Evolutionary conservation across 495 filamentous ascomycete species (phyloP).

Genomic region (Penicillium chermesinum): DNA sequence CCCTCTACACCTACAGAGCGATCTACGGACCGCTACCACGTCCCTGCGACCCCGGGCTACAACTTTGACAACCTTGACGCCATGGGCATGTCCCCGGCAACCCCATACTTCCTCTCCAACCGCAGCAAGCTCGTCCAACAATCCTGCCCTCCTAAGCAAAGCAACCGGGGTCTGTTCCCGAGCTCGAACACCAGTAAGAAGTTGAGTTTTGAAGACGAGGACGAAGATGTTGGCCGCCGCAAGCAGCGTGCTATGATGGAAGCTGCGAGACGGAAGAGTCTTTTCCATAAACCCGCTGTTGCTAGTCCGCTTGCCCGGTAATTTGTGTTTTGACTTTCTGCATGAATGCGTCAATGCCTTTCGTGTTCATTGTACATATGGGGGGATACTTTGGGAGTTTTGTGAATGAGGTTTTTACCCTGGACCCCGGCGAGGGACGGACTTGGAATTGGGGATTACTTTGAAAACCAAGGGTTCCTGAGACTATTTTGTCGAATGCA

Average conservation of each 20-base stretch:
- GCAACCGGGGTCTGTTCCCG: conserved; percentile 41
- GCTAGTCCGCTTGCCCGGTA: conserved; percentile 59
- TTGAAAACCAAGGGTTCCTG: too few species aligned
- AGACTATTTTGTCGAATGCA: too few species aligned
- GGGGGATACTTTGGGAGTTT: conserved; percentile 7
- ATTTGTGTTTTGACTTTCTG: conserved; percentile 6
- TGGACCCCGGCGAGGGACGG: not conserved
- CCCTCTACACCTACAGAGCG: conserved; percentile 21
- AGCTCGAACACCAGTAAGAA: conserved; percentile 9
- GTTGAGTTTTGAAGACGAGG: conserved; percentile 12
- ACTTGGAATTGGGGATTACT: not conserved
- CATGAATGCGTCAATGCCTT: not conserved
- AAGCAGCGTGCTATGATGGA: conserved; percentile 62
- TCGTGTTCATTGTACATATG: conserved; percentile 5
- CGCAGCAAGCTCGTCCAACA: conserved; percentile 55
- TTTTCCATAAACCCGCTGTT: conserved; percentile 74
- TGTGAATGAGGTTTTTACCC: not conserved
- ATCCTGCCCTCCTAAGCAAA: conserved; percentile 69
- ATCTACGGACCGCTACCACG: conserved; percentile 18
- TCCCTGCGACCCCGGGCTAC: conserved; percentile 33
- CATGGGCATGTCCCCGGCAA: conserved; percentile 48
- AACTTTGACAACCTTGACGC: conserved; percentile 37
- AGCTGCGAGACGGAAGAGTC: conserved; percentile 71
- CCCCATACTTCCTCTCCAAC: conserved; percentile 53
- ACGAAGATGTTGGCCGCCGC: conserved; percentile 33